Conservation (phyloP, 768 basidiomycete species). For the Boletus coccyginus region DNA sequence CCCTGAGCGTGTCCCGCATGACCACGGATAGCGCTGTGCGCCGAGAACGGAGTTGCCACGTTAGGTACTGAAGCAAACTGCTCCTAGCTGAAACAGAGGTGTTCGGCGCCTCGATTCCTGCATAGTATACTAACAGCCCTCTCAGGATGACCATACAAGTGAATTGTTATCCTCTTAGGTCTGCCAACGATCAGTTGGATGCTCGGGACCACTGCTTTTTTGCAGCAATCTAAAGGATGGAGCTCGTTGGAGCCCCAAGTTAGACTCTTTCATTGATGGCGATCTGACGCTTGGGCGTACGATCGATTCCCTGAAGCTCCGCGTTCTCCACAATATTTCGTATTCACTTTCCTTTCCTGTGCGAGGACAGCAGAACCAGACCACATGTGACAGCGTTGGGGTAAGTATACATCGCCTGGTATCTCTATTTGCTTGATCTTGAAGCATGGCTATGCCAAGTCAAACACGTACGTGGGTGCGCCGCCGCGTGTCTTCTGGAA, state of each 20-base stretch:
- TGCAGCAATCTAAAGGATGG: background rate
- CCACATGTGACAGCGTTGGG: background rate
- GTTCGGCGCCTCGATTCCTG: background rate
- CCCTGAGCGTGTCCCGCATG: background rate
- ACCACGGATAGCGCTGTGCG: background rate
- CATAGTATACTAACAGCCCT: background rate
- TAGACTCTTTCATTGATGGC: background rate
- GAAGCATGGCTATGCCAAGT: background rate
- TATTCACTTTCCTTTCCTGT: background rate
- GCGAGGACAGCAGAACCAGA: background rate
- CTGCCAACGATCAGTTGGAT: background rate
- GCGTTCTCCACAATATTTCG: background rate
- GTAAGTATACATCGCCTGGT: background rate
- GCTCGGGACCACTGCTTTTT: background rate
- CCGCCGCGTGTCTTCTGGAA: background rate
- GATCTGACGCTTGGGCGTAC: background rate
- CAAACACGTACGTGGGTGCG: background rate
- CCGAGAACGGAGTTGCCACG: background rate
- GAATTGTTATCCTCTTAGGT: background rate
- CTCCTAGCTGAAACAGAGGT: background rate
- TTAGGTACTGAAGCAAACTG: background rate
- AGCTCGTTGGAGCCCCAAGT: background rate
- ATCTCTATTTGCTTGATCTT: too few species aligned
- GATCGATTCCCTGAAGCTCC: background rate
- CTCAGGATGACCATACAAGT: background rate